phyloP scores from a whole-genome alignment of 2,329 filamentous ascomycete species.

The Ilyonectria destructans region DNA sequence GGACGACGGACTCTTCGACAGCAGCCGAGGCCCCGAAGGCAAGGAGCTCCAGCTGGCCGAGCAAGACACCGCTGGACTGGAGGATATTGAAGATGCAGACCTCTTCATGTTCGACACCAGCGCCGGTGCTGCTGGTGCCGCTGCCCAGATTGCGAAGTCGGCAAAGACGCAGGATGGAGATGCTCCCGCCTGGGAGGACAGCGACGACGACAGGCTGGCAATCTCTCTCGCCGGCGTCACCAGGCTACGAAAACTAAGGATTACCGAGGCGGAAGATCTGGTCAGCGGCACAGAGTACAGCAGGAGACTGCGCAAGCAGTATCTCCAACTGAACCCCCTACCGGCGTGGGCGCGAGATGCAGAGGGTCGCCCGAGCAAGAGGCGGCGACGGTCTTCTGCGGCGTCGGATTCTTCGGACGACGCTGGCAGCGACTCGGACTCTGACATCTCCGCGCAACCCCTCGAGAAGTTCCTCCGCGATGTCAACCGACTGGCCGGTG shows the following conservation, averaged over 20 bases:
- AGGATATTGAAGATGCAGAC: slow-evolving; percentile 81
- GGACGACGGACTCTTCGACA: slow-evolving; percentile 60
- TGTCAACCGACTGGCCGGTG: slow-evolving; percentile 76
- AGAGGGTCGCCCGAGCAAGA: slow-evolving; percentile 66
- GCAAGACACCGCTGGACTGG: slow-evolving; percentile 68
- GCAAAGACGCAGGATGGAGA: slow-evolving; percentile 52
- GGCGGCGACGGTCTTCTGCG: slow-evolving; percentile 68
- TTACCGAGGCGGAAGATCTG: slow-evolving; percentile 87
- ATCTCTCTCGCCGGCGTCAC: slow-evolving; percentile 86
- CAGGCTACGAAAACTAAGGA: slow-evolving; percentile 86
- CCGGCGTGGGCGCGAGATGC: slow-evolving; percentile 73
- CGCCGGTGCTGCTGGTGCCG: slow-evolving; percentile 56
- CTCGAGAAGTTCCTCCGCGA: slow-evolving; percentile 86
- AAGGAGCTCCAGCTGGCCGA: slow-evolving; percentile 56
- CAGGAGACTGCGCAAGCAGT: slow-evolving; percentile 85
- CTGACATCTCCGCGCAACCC: slow-evolving; percentile 79
- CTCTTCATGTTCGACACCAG: slow-evolving; percentile 89
- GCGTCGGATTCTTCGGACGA: slow-evolving; percentile 67
- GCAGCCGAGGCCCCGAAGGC: slow-evolving; percentile 54
- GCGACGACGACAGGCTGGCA: slow-evolving; percentile 90
- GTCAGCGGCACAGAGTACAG: slow-evolving; percentile 91
- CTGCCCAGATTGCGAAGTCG: slow-evolving; percentile 51
- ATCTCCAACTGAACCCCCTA: slow-evolving; percentile 71
- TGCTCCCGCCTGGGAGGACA: slow-evolving; percentile 89
- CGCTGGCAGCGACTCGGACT: slow-evolving; percentile 72